Base-by-base conservation (phyloP, 2,329 filamentous ascomycete species). In the Aspergillus cejpii region DNA sequence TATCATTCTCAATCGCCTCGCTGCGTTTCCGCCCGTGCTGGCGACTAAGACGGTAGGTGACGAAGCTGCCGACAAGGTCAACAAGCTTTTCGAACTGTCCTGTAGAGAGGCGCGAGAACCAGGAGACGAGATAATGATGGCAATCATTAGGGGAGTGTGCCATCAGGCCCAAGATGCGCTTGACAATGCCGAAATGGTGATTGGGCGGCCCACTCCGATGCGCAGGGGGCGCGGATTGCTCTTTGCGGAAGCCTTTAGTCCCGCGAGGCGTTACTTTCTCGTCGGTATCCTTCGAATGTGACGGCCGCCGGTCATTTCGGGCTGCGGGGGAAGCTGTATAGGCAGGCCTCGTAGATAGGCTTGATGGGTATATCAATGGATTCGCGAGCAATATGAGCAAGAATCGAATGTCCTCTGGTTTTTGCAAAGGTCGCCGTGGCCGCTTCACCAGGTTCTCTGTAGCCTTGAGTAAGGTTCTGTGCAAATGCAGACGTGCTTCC, bases 131-230 rank as follows among this genome's bases (percentile, higher is more conserved):
- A 55, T 85, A 80, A 43, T 84, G 82, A 56, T 94, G 89, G 54
- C 85, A 90, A 46, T 84, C 78, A 46, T 80, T 78, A 0, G 87
- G 77, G 10, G 86, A 73, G 62, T 94, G 87, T 1, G 87, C 84
- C 19, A 94, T 61, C 7, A 95, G 70, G 1, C 90, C 90, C 20
- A 94, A 65, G 29, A 94, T 82, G 28, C 90, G 80, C 64, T 95
- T 95, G 56, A 94, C 79, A 42, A 95, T 84, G 3, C 84, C 85
- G 2, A 86, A 89, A 65, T 94, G 85, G 47, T 86, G 80, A 1
- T 83, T 83, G 20, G 78, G 74, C 14, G 67, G 67, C 14, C 65
- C 61, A 34, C 57, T 59, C 14, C 61, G 61, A 47, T 34, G 41
- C 39, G 20, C 10, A 39, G 45, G 20, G 43, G 31, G 15, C 27